Percentiles rank a stretch among this genome's conserved stretches.
Conservation (phyloP, 768 basidiomycete genomes). For the Wakefieldia striispora region DNA sequence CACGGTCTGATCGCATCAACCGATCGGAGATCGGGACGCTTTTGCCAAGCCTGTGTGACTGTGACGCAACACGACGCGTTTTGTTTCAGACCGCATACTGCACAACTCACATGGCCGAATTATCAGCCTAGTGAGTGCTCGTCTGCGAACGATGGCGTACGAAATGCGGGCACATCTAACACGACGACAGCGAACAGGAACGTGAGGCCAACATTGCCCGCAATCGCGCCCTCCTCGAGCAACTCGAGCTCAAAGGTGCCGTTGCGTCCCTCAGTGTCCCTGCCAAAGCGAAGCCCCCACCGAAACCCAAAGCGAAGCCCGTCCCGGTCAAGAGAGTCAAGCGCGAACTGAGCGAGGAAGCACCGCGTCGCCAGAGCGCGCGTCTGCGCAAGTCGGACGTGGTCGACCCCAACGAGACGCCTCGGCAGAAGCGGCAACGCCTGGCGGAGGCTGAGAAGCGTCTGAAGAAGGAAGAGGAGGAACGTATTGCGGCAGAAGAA, state of each 20-base stretch:
- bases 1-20: no score
- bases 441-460: conserved; percentile 59
- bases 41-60: conserved; percentile 12
- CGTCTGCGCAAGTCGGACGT: conserved; percentile 48
- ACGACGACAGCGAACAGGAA: conserved; percentile 53
- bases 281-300: conserved; percentile 36
- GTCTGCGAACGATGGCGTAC: not conserved
- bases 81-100: conserved; percentile 8
- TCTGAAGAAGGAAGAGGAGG: conserved; percentile 61
- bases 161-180: not conserved
- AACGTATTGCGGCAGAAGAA: conserved; percentile 59
- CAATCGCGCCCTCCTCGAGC: conserved; percentile 70
- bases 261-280: conserved; percentile 46
- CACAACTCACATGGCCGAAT: conserved; percentile 35
- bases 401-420: conserved; percentile 62
- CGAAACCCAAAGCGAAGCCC: conserved; percentile 54
- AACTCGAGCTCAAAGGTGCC: conserved; percentile 65
- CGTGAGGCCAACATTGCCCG: conserved; percentile 81
- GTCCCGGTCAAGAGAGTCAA: conserved; percentile 61
- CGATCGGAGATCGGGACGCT: not conserved
- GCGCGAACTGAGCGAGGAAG: conserved; percentile 41
- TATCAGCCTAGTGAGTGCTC: conserved; percentile 52
- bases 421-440: conserved; percentile 61
- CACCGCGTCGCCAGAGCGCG: conserved; percentile 65
- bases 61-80: conserved; percentile 34